These are phyloP conservation scores for Penicillium atrosanguineum DNA, from an alignment of 495 filamentous ascomycete species.

Conservation along the genomic window DNA sequence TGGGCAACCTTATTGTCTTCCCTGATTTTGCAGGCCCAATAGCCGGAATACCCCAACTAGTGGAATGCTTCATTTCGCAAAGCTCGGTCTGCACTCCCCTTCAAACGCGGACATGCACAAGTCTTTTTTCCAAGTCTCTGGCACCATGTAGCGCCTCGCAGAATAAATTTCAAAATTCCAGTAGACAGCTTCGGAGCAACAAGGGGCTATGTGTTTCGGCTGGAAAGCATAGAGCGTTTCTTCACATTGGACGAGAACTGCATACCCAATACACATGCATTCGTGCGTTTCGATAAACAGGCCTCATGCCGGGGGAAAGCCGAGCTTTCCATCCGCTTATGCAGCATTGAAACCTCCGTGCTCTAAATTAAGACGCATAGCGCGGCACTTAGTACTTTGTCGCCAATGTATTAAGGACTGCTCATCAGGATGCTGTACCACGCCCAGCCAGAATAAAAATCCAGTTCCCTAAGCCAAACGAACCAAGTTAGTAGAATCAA, in stretches of 20 bases:
- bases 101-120: slow-evolving; percentile 11
- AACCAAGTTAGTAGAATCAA: neutral
- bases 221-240: neutral
- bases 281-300: neutral
- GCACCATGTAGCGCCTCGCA: slow-evolving; percentile 10
- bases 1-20: neutral
- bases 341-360: neutral
- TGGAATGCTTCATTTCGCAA: slow-evolving; percentile 10
- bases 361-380: neutral
- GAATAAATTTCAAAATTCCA: slow-evolving; percentile 16
- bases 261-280: neutral
- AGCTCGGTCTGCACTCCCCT: neutral
- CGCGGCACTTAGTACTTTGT: neutral
- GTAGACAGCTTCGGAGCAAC: neutral
- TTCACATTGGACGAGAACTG: neutral
- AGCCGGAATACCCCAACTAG: slow-evolving; percentile 1
- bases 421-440: slow-evolving; percentile 9
- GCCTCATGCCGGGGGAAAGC: neutral
- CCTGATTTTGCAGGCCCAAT: neutral
- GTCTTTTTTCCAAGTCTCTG: slow-evolving; percentile 12
- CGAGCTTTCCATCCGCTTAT: neutral
- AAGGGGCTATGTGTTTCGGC: neutral
- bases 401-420: slow-evolving; percentile 1
- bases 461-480: slow-evolving; percentile 6
- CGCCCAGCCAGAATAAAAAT: slow-evolving; percentile 3